Evolutionary conservation across 78 protist species (phyloP).

Genomic region (Guillardia theta): DNA sequence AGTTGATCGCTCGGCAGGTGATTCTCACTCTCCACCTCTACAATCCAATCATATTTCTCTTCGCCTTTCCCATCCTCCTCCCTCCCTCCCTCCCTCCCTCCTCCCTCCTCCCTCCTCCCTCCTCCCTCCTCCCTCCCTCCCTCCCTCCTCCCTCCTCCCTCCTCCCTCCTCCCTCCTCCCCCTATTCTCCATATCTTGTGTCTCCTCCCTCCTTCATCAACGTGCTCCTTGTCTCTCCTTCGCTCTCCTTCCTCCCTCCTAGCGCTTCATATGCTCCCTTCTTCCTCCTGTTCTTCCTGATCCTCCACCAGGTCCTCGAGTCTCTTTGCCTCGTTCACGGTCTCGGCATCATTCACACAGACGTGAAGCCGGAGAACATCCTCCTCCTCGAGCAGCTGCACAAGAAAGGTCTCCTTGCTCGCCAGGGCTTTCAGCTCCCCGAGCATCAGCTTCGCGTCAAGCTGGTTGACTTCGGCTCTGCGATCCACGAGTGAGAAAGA

Average conservation of each 20-base stretch:
- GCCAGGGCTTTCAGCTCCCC: background rate
- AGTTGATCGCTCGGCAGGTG: too few relatives aligned
- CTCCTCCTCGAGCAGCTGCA: background rate
- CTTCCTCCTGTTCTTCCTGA: too few relatives aligned
- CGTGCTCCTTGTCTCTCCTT: background rate
- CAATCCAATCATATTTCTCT: too few relatives aligned
- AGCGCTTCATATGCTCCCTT: too few relatives aligned
- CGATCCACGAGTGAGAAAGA: background rate
- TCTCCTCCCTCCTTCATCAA: background rate
- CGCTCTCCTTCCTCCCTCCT: background rate
- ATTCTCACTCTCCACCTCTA: too few relatives aligned
- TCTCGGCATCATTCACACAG: slow-evolving; percentile 86
- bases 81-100: background rate
- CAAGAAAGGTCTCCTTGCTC: background rate
- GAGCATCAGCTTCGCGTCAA: background rate
- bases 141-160: background rate
- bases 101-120: background rate
- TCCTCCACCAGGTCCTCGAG: background rate
- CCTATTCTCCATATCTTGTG: background rate
- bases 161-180: background rate
- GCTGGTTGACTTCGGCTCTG: slow-evolving; percentile 29
- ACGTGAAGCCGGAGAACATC: slow-evolving; percentile 94
- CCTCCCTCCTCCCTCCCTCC: background rate
- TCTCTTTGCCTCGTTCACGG: slow-evolving; percentile 10
- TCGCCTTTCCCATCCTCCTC: too few relatives aligned